Conservation (phyloP, 2,329 filamentous ascomycete species). For the Shiraia sp. region DNA sequence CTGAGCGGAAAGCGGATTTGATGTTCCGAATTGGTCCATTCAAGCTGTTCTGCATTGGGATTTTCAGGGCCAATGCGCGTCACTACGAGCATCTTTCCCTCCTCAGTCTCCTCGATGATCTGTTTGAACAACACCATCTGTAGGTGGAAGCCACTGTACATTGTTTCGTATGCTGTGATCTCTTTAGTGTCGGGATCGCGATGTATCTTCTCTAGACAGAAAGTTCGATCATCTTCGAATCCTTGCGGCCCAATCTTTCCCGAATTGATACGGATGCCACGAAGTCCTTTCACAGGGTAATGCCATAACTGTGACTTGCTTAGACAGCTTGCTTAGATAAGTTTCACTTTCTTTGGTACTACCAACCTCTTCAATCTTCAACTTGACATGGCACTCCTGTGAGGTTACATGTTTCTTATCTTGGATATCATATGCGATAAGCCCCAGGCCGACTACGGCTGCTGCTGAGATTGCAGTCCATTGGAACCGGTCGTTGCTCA, state of each 20-base stretch:
- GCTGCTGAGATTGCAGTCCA: slow-evolving; percentile 7
- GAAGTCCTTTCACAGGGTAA: slow-evolving; percentile 14
- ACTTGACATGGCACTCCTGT: slow-evolving; percentile 7
- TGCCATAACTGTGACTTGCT: slow-evolving; percentile 9
- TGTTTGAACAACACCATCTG: slow-evolving; percentile 17
- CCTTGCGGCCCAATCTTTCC: slow-evolving; percentile 11
- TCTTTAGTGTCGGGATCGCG: slow-evolving; percentile 12
- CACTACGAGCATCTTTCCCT: slow-evolving; percentile 5
- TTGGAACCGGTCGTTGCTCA: too few species aligned
- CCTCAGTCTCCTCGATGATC: slow-evolving; percentile 4
- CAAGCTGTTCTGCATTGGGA: slow-evolving; percentile 4
- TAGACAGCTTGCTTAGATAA: neutral
- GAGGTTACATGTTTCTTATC: slow-evolving; percentile 3
- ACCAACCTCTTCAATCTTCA: slow-evolving; percentile 12
- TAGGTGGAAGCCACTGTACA: slow-evolving; percentile 18
- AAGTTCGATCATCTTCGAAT: slow-evolving; percentile 16
- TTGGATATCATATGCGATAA: slow-evolving; percentile 4
- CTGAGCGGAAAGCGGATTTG: slow-evolving; percentile 55
- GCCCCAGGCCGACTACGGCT: slow-evolving; percentile 3
- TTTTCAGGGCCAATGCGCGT: slow-evolving; percentile 10
- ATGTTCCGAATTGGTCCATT: slow-evolving; percentile 8
- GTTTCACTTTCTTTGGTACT: too few species aligned
- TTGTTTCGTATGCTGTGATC: slow-evolving; percentile 10
- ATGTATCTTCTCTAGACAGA: slow-evolving; percentile 17
- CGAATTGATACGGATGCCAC: slow-evolving; percentile 6